Conservation (phyloP, 2,329 filamentous ascomycete genomes). For the Cercospora canescens region DNA sequence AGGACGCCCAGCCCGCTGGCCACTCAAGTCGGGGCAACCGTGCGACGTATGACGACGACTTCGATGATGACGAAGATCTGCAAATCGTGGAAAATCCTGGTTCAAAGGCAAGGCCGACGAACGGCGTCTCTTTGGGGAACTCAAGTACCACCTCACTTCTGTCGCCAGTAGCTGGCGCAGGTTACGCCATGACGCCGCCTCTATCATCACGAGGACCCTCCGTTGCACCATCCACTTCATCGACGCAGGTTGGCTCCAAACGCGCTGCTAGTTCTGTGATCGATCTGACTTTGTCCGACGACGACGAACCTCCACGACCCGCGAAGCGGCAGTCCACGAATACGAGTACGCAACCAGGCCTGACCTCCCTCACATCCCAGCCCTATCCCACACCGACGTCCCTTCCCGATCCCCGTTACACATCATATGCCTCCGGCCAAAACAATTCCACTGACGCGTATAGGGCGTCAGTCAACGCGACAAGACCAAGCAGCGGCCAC, state of each 20-base stretch:
- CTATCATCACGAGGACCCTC: conserved; percentile 47
- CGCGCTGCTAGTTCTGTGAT: conserved; percentile 48
- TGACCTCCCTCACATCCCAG: conserved; percentile 17
- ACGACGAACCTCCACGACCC: conserved; percentile 38
- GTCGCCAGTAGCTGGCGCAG: conserved; percentile 30
- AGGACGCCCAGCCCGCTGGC: conserved; percentile 38
- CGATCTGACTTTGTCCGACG: conserved; percentile 51
- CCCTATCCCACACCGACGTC: conserved; percentile 27
- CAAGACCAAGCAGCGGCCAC: conserved; percentile 22
- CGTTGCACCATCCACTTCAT: conserved; percentile 33
- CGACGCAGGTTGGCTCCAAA: conserved; percentile 42
- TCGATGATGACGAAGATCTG: conserved; percentile 45
- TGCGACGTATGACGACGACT: conserved; percentile 40
- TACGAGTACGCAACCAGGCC: conserved; percentile 27
- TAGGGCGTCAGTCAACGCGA: conserved; percentile 25
- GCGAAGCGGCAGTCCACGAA: conserved; percentile 34
- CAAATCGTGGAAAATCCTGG: conserved; percentile 39
- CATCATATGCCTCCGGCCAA: conserved; percentile 15
- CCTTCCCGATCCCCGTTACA: conserved; percentile 26
- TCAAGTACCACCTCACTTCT: conserved; percentile 23
- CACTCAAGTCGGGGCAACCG: conserved; percentile 37
- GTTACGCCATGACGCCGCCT: conserved; percentile 46
- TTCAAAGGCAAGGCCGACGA: conserved; percentile 32
- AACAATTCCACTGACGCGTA: conserved; percentile 26
- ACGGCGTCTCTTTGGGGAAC: conserved; percentile 26